Conservation (phyloP, 2,329 filamentous ascomycete genomes). For the Ophiocordyceps camponoti-floridani region DNA sequence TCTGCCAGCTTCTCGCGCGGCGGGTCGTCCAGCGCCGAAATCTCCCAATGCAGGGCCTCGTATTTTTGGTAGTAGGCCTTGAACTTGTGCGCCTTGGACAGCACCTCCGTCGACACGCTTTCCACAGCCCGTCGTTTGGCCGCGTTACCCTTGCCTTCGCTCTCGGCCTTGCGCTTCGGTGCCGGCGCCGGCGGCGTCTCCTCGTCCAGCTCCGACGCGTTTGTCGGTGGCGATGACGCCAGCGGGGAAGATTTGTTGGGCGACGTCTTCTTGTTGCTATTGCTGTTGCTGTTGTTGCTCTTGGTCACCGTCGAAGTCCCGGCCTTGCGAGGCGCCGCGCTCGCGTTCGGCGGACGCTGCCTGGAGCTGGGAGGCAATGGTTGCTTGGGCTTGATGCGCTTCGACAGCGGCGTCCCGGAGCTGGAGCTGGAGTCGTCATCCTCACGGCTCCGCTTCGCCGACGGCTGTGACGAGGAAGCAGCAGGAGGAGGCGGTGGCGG, state of each 20-base stretch:
- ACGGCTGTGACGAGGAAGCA: constrained; percentile 1
- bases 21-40: constrained; percentile 30
- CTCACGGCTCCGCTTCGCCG: constrained; percentile 33
- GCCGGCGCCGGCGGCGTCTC: constrained; percentile 9
- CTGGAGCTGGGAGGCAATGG: constrained; percentile 17
- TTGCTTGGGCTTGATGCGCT: constrained; percentile 35
- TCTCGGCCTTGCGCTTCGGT: constrained; percentile 26
- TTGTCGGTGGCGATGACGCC: constrained; percentile 47
- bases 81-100: constrained; percentile 36
- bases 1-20: constrained; percentile 30
- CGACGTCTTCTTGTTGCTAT: constrained; percentile 30
- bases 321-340: constrained; percentile 22
- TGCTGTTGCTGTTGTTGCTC: not conserved
- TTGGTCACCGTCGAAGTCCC: constrained; percentile 22
- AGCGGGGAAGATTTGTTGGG: constrained; percentile 46
- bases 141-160: constrained; percentile 7
- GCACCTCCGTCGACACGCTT: constrained; percentile 21
- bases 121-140: constrained; percentile 13
- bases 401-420: constrained; percentile 38
- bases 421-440: constrained; percentile 38
- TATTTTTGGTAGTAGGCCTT: constrained; percentile 39
- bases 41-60: constrained; percentile 35
- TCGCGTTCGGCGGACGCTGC: constrained; percentile 29
- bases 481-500: not conserved
- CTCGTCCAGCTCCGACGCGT: constrained; percentile 43